Evolutionary conservation across 345 rosid genomes (phyloP), one percentile per base, ranked within the genome.

Genomic region (Brassica napus): DNA sequence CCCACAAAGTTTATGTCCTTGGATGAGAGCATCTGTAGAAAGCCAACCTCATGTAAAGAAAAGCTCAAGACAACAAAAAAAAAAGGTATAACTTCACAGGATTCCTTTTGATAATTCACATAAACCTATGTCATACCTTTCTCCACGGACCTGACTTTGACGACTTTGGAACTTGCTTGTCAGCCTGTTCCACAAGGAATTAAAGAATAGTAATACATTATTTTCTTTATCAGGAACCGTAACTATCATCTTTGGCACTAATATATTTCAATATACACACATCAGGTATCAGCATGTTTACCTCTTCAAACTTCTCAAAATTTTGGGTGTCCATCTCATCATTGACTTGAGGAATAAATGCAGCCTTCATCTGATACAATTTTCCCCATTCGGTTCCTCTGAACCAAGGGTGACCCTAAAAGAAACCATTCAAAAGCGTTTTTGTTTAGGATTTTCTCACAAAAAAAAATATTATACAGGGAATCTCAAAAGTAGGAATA

Each of bases 251-350:
- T 78, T 21, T n/a, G 18, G 57, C 8, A 61, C 65, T 4, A n/a
- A 5, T 60, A 0, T 2, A 39, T 57, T 30, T 68, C 60, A 74
- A 26, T 37, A 44, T 68, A 10, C 42, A 11, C 12, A 14, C 6
- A 63, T 55, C 64, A 12, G 62, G 16, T 15, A 79, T 62, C 72
- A 75, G 26, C 69, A 63, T 54, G 72, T 66, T 55, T 74, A 95
- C 99, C 94, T 95, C 99, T 79, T 95, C 99, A 83, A 95, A 95
- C 80, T 95, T 95, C 81, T 93, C 99, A 69, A 95, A 95, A 81
- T 95, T 93, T 84, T 95, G 98, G 55, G 98, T 95, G 79, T 95
- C 99, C 86, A 95, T 80, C 84, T 95, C 99, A 87, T 91, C 97
- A 80, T 95, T 95, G 84, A 95, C 99, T 89, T 91, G 88, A 4